These are phyloP conservation scores for Amyloporia xantha DNA, from an alignment of 768 basidiomycete genomes.

Conservation along the genomic window DNA sequence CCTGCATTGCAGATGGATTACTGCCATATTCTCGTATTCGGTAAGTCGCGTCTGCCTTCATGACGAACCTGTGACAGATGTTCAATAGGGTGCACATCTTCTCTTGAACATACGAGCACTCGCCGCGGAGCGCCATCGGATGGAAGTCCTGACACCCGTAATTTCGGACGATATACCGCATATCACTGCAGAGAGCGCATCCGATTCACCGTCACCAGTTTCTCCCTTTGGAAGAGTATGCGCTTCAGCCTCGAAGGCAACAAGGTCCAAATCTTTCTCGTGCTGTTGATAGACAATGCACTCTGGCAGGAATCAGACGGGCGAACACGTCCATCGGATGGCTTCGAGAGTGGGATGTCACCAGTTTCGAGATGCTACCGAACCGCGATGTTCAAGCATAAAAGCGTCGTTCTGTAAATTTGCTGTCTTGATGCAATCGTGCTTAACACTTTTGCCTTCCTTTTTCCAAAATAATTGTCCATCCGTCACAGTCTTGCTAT, in stretches of 20 bases:
- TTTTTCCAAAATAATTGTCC: too few species aligned
- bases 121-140: conserved; percentile 9
- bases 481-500: too few species aligned
- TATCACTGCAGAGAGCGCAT: not conserved
- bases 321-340: not conserved
- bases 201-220: not conserved
- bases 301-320: not conserved
- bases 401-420: too few species aligned
- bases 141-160: conserved; percentile 5
- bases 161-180: not conserved
- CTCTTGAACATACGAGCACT: conserved; percentile 14
- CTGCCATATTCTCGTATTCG: conserved; percentile 16
- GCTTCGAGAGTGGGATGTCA: not conserved
- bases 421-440: too few species aligned
- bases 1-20: conserved; percentile 12
- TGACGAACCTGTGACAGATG: not conserved
- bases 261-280: not conserved
- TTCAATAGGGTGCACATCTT: conserved; percentile 16
- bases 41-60: conserved; percentile 4
- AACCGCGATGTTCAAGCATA: too few species aligned
- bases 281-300: not conserved
- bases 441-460: too few species aligned
- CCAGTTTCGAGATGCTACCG: not conserved
- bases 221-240: not conserved
- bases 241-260: not conserved